Conservation (phyloP, 169 alveolate species). For the Eimeria acervulina region DNA sequence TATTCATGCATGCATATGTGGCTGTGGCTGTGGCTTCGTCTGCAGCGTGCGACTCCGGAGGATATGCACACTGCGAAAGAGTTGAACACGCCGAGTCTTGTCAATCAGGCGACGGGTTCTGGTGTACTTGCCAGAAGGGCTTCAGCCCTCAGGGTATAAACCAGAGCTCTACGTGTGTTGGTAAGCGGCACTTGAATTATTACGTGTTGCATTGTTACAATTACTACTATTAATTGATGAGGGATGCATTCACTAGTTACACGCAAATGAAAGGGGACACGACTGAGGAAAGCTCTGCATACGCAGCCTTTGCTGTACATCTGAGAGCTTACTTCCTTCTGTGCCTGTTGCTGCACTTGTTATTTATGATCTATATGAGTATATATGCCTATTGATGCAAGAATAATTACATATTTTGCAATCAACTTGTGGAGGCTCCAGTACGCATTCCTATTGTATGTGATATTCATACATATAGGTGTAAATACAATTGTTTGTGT, state of each 20-base stretch:
- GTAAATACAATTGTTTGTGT: no score
- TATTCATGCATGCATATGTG: neutral
- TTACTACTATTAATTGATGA: no score
- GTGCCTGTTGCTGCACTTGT: neutral
- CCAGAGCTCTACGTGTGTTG: conserved; percentile 42
- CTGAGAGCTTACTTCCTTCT: neutral
- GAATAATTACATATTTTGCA: no score
- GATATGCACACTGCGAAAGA: neutral
- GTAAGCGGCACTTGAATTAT: no score
- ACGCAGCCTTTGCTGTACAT: neutral
- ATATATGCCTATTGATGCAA: no score
- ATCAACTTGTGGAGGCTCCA: no score
- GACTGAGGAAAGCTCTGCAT: neutral
- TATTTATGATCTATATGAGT: no score
- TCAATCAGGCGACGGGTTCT: conserved; percentile 40
- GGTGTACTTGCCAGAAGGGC: conserved; percentile 66
- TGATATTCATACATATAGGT: no score
- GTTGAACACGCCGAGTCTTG: conserved; percentile 61
- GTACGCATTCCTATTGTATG: no score
- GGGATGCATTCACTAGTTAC: neutral
- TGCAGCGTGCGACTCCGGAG: conserved; percentile 65
- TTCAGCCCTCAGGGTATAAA: conserved; percentile 35
- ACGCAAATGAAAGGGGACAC: neutral
- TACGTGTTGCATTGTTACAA: no score
- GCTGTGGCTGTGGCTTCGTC: neutral